phyloP scores from a whole-genome alignment of 1,284 basidiomycete genomes.

The Malassezia brasiliensis region DNA sequence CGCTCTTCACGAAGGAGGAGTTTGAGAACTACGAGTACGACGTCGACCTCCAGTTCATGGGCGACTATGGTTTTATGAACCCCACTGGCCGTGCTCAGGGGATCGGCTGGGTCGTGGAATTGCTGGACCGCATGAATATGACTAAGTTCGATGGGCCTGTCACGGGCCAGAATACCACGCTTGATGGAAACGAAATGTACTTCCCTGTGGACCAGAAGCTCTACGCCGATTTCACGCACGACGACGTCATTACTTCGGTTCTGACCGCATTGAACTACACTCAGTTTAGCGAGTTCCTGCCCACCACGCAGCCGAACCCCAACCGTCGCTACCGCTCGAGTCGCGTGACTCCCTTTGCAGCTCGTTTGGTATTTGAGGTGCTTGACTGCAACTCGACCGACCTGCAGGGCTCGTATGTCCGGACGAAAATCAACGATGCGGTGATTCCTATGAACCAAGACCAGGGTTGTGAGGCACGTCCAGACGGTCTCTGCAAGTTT shows the following conservation, averaged over 20 bases:
- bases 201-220: constrained; percentile 39
- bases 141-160: constrained; percentile 16
- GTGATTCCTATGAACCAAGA: constrained; percentile 61
- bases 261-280: constrained; percentile 40
- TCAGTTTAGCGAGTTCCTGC: constrained; percentile 28
- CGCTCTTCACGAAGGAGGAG: constrained; percentile 75
- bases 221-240: constrained; percentile 42
- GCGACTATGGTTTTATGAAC: constrained; percentile 65
- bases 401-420: constrained; percentile 56
- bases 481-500: constrained; percentile 71
- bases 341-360: constrained; percentile 32
- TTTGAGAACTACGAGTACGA: constrained; percentile 67
- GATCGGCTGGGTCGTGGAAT: constrained; percentile 60
- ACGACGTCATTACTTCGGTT: constrained; percentile 32
- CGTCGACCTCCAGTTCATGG: constrained; percentile 51
- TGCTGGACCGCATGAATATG: constrained; percentile 31
- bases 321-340: constrained; percentile 28
- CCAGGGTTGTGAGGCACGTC: constrained; percentile 55
- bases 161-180: constrained; percentile 37
- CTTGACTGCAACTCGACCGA: constrained; percentile 20
- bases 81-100: constrained; percentile 71
- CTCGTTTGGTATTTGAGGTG: constrained; percentile 30
- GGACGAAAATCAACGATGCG: constrained; percentile 65
- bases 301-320: constrained; percentile 21
- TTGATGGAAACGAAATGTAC: constrained; percentile 24